Percentiles rank a stretch among this genome's conserved stretches.
Evolutionary conservation across 257 asterid species (phyloP).

Genomic region (Solanum neorickii): DNA sequence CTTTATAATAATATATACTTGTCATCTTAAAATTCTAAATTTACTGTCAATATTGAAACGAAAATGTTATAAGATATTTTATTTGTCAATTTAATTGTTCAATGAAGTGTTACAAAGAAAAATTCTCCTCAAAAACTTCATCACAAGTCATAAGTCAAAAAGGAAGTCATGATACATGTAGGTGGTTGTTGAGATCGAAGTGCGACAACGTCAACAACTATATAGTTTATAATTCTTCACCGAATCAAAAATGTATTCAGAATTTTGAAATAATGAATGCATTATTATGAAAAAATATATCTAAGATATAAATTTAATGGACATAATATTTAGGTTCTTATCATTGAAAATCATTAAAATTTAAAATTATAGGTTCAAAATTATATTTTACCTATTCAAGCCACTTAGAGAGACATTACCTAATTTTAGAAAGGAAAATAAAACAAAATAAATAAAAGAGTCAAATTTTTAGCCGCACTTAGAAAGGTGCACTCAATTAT

Average conservation of each 20-base stretch:
- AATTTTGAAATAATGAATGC: no score
- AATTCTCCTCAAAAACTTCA: not conserved
- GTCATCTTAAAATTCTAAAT: not conserved
- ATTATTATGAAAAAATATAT: no score
- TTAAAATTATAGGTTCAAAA: no score
- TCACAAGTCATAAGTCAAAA: not conserved
- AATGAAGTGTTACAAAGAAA: not conserved
- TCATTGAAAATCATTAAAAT: no score
- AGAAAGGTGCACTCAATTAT: no score
- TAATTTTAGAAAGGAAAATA: no score
- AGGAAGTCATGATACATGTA: not conserved
- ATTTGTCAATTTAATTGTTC: not conserved
- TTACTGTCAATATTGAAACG: not conserved
- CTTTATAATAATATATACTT: not conserved
- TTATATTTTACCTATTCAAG: no score
- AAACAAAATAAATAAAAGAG: no score
- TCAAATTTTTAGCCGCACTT: no score
- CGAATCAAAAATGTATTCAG: no score
- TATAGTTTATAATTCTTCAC: not conserved
- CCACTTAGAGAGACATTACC: no score
- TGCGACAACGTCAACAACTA: not conserved
- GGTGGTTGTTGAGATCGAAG: not conserved
- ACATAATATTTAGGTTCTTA: not conserved
- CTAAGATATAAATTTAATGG: no score
- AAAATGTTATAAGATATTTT: not conserved